Conservation (phyloP, 306 rosid genomes). For the Gastrolobium bilobum region DNA sequence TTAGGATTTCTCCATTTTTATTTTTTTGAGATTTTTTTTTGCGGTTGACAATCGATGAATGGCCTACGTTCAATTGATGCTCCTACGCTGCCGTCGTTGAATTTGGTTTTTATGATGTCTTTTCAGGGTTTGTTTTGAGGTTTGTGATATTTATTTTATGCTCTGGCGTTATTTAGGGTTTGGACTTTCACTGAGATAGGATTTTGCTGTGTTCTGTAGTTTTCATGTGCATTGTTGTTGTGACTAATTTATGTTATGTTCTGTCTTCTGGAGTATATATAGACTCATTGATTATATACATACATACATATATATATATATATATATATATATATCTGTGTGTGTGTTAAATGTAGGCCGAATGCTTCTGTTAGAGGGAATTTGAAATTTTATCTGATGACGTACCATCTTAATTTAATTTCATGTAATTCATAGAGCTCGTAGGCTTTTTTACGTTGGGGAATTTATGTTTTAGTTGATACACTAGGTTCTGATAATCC, state of each 20-base stretch:
- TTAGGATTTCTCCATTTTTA: not conserved
- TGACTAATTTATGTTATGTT: not conserved
- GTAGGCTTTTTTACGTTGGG: not conserved
- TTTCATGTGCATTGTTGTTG: not conserved
- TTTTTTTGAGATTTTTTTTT: not conserved
- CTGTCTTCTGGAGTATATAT: not conserved
- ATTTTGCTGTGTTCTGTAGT: not conserved
- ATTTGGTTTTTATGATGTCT: slow-evolving; percentile 21
- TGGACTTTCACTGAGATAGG: slow-evolving; percentile 5
- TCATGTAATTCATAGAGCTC: not conserved
- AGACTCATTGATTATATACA: not conserved
- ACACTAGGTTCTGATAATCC: not conserved
- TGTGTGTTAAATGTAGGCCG: not conserved
- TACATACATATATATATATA: no score
- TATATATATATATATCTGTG: no score
- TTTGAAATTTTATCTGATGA: not conserved
- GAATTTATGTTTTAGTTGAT: not conserved
- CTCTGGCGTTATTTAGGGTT: slow-evolving; percentile 31
- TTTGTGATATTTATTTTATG: not conserved
- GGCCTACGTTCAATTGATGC: slow-evolving; percentile 12
- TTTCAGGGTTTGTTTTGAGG: slow-evolving; percentile 1
- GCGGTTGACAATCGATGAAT: not conserved
- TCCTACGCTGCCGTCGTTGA: not conserved
- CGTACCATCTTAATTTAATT: not conserved
- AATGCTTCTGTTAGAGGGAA: not conserved